Conservation (phyloP, 2,329 filamentous ascomycete species). For the Exophiala spinifera region DNA sequence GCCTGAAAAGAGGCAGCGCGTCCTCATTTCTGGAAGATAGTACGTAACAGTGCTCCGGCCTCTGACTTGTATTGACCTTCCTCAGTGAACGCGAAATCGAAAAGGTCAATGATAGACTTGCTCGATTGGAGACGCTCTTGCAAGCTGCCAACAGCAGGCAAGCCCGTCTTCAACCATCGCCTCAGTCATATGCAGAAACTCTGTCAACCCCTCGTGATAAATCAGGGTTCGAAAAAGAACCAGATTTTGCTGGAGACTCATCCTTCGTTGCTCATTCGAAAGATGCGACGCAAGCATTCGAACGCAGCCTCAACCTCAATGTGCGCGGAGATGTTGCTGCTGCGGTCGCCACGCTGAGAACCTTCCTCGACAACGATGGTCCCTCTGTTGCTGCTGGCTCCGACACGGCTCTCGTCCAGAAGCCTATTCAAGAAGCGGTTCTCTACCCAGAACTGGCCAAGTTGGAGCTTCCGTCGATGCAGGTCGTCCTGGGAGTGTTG, state of each 20-base stretch:
- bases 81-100: slow-evolving; percentile 51
- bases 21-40: slow-evolving; percentile 44
- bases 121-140: slow-evolving; percentile 47
- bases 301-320: slow-evolving; percentile 8
- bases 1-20: slow-evolving; percentile 38
- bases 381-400: background rate
- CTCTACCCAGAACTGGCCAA: slow-evolving; percentile 12
- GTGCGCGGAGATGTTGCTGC: slow-evolving; percentile 8
- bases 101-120: slow-evolving; percentile 49
- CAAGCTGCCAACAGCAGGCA: slow-evolving; percentile 36
- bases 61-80: slow-evolving; percentile 7
- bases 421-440: slow-evolving; percentile 6
- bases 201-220: slow-evolving; percentile 24
- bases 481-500: slow-evolving; percentile 11
- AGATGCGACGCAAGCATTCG: slow-evolving; percentile 34
- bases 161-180: slow-evolving; percentile 13
- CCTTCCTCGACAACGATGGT: slow-evolving; percentile 7
- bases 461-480: slow-evolving; percentile 15
- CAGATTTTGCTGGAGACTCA: slow-evolving; percentile 49
- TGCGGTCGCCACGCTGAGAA: slow-evolving; percentile 14
- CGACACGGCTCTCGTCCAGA: background rate
- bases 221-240: slow-evolving; percentile 31
- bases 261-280: slow-evolving; percentile 49
- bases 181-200: slow-evolving; percentile 10
- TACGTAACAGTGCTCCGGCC: slow-evolving; percentile 32